These are phyloP conservation scores for Syzygium oleosum DNA, from an alignment of 345 rosid genomes.

Conservation along the genomic window DNA sequence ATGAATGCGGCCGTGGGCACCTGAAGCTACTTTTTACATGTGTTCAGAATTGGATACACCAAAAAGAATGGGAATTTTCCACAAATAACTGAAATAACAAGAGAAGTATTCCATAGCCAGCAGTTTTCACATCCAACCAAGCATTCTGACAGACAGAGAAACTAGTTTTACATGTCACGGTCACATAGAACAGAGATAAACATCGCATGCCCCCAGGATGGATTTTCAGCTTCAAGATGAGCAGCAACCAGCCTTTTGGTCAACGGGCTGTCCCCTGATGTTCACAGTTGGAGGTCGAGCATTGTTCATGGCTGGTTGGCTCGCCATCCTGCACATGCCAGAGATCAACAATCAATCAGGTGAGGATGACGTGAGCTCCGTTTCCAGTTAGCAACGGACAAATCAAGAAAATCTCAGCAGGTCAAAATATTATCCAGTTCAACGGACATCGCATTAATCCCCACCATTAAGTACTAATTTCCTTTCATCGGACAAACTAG, in stretches of 20 bases:
- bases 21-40: constrained; percentile 1
- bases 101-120: neutral
- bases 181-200: neutral
- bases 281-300: constrained; percentile 68
- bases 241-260: constrained; percentile 73
- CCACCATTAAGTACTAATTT: neutral
- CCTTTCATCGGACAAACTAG: neutral
- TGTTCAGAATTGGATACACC: neutral
- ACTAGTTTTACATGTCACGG: constrained; percentile 7
- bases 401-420: neutral
- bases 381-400: neutral
- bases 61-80: constrained; percentile 5
- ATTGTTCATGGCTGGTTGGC: constrained; percentile 48
- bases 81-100: neutral
- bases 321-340: constrained; percentile 48
- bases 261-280: constrained; percentile 68
- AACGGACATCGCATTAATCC: neutral
- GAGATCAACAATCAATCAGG: neutral
- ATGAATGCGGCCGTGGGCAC: neutral
- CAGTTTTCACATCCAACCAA: neutral
- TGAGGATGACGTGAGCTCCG: neutral
- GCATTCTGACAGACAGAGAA: neutral
- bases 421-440: neutral
- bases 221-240: constrained; percentile 32
- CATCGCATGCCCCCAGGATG: neutral